These are phyloP conservation scores for Hymenoscyphus fructigenus DNA, from an alignment of 2,329 filamentous ascomycete species.

Conservation along the genomic window DNA sequence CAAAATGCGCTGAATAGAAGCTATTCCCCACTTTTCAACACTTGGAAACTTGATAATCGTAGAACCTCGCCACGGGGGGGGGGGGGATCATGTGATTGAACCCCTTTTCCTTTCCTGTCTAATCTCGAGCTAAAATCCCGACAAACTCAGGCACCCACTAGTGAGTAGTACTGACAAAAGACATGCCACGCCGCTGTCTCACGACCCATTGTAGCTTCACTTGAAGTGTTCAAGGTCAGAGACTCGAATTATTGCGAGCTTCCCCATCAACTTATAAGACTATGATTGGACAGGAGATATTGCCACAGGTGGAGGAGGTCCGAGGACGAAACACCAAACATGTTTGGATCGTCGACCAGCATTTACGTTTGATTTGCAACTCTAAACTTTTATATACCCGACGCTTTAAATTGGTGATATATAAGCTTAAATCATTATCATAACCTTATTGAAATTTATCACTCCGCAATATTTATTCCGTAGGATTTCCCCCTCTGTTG, in stretches of 20 bases:
- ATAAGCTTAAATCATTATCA: not conserved
- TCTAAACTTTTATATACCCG: not conserved
- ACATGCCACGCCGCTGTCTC: not conserved
- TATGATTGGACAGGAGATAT: not conserved
- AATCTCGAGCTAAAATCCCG: too few relatives aligned
- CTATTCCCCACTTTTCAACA: not conserved
- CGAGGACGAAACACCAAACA: not conserved
- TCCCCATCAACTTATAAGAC: not conserved
- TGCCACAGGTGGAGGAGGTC: not conserved
- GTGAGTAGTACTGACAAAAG: not conserved
- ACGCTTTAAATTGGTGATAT: not conserved
- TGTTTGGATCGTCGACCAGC: slow-evolving; percentile 2
- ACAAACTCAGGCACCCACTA: not conserved
- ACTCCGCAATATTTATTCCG: not conserved
- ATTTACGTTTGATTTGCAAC: not conserved
- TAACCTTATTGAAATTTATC: not conserved
- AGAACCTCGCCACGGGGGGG: not conserved
- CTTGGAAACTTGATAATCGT: not conserved
- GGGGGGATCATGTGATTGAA: not conserved
- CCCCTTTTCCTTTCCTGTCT: not conserved
- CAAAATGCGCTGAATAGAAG: not conserved
- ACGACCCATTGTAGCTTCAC: not conserved
- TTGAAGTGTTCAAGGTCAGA: not conserved
- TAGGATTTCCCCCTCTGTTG: not conserved
- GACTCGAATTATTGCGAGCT: not conserved